Evolutionary conservation across 352 stramenopile species (phyloP).

Genomic region (Phytophthora pisi): DNA sequence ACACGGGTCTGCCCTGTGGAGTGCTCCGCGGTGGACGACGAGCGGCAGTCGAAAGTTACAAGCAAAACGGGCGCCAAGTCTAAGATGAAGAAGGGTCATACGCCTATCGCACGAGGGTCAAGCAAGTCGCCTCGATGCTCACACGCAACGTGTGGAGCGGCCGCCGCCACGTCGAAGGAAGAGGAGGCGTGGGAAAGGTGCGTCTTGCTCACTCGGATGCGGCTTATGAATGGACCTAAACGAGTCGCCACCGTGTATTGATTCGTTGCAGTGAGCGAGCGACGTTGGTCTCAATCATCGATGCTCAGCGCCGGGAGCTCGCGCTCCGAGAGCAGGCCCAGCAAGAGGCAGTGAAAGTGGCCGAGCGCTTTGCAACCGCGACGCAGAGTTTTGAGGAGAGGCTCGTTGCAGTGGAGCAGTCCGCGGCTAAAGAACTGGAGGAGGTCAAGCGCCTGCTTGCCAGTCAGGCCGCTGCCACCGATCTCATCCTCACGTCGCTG

Average conservation of each 20-base stretch:
- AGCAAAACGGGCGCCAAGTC: constrained; percentile 8
- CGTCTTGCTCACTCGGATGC: not conserved
- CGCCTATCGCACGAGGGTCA: constrained; percentile 1
- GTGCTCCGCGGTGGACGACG: constrained; percentile 4
- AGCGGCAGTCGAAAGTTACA: constrained; percentile 2
- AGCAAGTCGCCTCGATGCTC: constrained; percentile 19
- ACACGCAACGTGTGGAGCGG: constrained; percentile 9
- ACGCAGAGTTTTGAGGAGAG: constrained; percentile 66
- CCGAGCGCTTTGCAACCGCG: constrained; percentile 58
- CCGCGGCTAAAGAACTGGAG: constrained; percentile 44
- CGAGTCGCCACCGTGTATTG: no score
- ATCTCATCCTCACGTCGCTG: constrained; percentile 61
- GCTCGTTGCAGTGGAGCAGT: constrained; percentile 53
- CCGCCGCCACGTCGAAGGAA: constrained; percentile 18
- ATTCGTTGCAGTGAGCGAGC: constrained; percentile 45
- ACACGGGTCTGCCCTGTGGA: not conserved
- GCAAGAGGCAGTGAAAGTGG: constrained; percentile 56
- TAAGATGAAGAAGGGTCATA: constrained; percentile 30
- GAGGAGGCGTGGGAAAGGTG: constrained; percentile 54
- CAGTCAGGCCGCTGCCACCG: constrained; percentile 47
- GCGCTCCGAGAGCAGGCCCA: constrained; percentile 56
- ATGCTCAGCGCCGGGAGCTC: constrained; percentile 65
- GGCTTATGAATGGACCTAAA: not conserved
- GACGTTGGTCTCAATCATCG: constrained; percentile 64
- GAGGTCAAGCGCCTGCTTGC: constrained; percentile 53